Evolutionary conservation across 768 basidiomycete species (phyloP).

Genomic region (Fomitopsis serialis): DNA sequence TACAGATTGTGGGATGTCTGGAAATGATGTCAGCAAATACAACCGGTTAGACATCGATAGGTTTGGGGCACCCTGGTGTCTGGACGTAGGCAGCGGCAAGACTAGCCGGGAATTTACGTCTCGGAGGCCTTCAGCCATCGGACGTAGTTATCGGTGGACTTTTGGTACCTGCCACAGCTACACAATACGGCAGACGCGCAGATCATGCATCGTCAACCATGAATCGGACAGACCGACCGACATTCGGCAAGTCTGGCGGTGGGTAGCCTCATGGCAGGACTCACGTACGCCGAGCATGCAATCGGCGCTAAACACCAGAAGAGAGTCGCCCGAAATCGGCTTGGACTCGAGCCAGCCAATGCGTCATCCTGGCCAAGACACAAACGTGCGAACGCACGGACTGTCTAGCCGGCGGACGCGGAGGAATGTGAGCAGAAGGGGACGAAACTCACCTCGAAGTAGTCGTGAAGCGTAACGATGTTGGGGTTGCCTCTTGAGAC

Average conservation of each 20-base stretch:
- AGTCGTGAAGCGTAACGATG: conserved; percentile 92
- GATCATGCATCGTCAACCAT: too few relatives aligned
- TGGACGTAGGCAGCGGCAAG: too few relatives aligned
- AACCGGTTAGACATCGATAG: too few relatives aligned
- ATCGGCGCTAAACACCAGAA: not conserved
- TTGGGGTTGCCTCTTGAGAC: conserved; percentile 88
- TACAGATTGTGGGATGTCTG: conserved; percentile 91
- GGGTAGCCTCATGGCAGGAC: not conserved
- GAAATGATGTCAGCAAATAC: not conserved
- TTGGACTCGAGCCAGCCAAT: too few relatives aligned
- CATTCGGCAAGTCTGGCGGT: not conserved
- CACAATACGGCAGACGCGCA: too few relatives aligned
- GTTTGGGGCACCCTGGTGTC: too few relatives aligned
- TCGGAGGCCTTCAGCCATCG: too few relatives aligned
- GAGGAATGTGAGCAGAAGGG: not conserved
- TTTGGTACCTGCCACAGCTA: too few relatives aligned
- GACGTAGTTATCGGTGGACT: too few relatives aligned
- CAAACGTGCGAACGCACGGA: not conserved
- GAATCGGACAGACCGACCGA: too few relatives aligned
- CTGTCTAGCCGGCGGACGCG: not conserved
- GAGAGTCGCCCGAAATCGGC: too few relatives aligned
- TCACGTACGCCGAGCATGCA: not conserved
- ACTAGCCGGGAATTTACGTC: too few relatives aligned
- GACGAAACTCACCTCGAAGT: conserved; percentile 74
- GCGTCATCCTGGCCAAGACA: not conserved